Percentiles rank a stretch among this genome's conserved stretches.
phyloP scores from a whole-genome alignment of 495 filamentous ascomycete genomes.

The Daldinia caldariorum region DNA sequence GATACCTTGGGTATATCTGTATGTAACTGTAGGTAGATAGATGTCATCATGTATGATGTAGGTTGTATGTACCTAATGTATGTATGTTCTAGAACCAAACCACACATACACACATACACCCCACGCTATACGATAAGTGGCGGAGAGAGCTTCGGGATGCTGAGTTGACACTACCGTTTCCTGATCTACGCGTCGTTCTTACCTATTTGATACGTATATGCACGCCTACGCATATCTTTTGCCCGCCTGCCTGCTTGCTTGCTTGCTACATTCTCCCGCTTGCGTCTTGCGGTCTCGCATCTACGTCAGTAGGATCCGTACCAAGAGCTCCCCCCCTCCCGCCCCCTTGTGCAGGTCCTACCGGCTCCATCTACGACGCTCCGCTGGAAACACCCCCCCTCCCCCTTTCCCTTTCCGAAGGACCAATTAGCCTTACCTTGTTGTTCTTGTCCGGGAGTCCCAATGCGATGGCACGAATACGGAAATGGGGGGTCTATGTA shows the following conservation, averaged over 20 bases:
- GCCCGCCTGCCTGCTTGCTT: neutral
- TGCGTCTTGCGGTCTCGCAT: neutral
- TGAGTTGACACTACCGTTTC: neutral
- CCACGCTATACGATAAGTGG: neutral
- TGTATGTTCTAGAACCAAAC: neutral
- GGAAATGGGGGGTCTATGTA: constrained; percentile 16
- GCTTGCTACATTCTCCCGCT: neutral
- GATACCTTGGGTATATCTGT: no score
- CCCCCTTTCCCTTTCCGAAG: constrained; percentile 8
- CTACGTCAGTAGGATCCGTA: constrained; percentile 13
- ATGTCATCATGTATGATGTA: no score
- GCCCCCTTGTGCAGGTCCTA: neutral
- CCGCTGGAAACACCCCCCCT: constrained; percentile 12
- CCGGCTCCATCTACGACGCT: constrained; percentile 11
- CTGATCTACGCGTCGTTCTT: neutral
- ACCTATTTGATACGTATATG: neutral
- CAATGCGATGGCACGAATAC: constrained; percentile 19
- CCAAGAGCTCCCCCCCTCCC: neutral
- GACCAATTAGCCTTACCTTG: constrained; percentile 7
- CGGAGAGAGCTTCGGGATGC: neutral
- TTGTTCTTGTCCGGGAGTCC: constrained; percentile 5
- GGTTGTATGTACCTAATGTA: no score
- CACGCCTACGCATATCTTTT: no score
- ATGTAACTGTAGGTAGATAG: no score
- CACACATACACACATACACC: neutral